Evolutionary conservation across 2,329 filamentous ascomycete genomes (phyloP).

Genomic region (Incumbomyces delicatus): DNA sequence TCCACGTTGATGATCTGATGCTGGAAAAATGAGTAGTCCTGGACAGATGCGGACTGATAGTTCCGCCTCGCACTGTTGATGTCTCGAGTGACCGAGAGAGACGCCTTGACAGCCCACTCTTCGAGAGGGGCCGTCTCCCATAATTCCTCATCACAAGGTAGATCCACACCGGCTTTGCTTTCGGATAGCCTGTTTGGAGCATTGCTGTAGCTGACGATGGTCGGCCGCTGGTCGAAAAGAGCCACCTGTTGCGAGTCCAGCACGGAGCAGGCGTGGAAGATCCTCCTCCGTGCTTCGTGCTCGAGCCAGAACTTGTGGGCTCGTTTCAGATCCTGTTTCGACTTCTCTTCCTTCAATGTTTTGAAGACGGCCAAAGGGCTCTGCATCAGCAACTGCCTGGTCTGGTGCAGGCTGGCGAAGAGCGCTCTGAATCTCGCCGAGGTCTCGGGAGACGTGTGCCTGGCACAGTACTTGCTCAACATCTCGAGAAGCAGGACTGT

Average conservation of each 20-base stretch:
- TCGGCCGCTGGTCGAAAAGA: conserved; percentile 25
- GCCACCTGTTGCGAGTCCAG: conserved; percentile 26
- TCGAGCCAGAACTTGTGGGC: conserved; percentile 29
- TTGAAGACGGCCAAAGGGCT: conserved; percentile 25
- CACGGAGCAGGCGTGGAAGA: conserved; percentile 27
- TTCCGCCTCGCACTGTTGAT: not conserved
- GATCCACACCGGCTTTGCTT: conserved; percentile 19
- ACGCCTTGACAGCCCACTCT: conserved; percentile 22
- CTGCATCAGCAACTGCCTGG: conserved; percentile 23
- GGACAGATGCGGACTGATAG: not conserved
- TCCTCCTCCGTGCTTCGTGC: conserved; percentile 26
- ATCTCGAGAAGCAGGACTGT: conserved; percentile 28
- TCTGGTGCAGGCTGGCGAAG: conserved; percentile 25
- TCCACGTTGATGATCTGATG: conserved; percentile 5
- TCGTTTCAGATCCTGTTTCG: conserved; percentile 20
- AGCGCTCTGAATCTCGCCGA: conserved; percentile 26
- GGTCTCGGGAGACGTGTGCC: conserved; percentile 25
- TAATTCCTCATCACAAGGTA: conserved; percentile 25
- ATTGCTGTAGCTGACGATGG: conserved; percentile 13
- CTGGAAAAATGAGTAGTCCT: conserved; percentile 4
- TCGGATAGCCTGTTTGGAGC: not conserved
- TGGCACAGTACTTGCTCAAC: conserved; percentile 26
- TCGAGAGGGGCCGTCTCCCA: conserved; percentile 25
- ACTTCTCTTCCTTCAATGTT: conserved; percentile 21
- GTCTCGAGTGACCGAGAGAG: not conserved